phyloP scores from a whole-genome alignment of 169 alveolate genomes.

The Cryptosporidium baileyi region DNA sequence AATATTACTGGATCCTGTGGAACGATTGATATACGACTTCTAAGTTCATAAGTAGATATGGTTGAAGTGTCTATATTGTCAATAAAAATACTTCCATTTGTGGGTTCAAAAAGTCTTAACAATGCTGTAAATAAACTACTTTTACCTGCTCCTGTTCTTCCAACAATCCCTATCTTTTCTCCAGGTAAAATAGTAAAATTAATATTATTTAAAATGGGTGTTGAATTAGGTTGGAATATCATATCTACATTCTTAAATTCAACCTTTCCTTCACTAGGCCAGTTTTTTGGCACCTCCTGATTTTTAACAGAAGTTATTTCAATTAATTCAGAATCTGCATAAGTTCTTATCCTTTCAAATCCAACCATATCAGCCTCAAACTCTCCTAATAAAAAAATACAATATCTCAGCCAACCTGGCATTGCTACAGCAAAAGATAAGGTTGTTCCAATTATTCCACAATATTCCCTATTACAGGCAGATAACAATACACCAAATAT shows the following conservation, averaged over 20 bases:
- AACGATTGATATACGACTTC: constrained; percentile 21
- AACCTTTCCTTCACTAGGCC: constrained; percentile 48
- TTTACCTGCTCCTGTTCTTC: constrained; percentile 89
- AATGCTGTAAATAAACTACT: constrained; percentile 76
- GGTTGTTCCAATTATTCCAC: constrained; percentile 22
- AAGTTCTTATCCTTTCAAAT: constrained; percentile 45
- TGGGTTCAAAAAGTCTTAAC: constrained; percentile 77
- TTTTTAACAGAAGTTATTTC: not conserved
- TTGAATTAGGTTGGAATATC: not conserved
- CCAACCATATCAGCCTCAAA: constrained; percentile 67
- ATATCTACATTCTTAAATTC: constrained; percentile 31
- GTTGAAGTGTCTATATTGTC: constrained; percentile 77
- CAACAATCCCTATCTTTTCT: constrained; percentile 83
- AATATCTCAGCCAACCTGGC: constrained; percentile 62
- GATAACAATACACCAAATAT: constrained; percentile 36
- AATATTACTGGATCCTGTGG: constrained; percentile 80
- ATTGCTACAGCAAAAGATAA: constrained; percentile 55
- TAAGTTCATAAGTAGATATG: constrained; percentile 11
- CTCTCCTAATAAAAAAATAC: constrained; percentile 3
- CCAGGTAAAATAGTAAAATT: constrained; percentile 68
- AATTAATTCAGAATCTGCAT: constrained; percentile 12
- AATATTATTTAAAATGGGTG: constrained; percentile 60
- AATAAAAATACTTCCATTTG: constrained; percentile 81
- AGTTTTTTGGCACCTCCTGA: not conserved
- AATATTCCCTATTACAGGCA: not conserved